Evolutionary conservation across 2,329 filamentous ascomycete species (phyloP), one percentile per base, ranked within the genome.

Genomic region (Magnaporthiopsis incrustans): DNA sequence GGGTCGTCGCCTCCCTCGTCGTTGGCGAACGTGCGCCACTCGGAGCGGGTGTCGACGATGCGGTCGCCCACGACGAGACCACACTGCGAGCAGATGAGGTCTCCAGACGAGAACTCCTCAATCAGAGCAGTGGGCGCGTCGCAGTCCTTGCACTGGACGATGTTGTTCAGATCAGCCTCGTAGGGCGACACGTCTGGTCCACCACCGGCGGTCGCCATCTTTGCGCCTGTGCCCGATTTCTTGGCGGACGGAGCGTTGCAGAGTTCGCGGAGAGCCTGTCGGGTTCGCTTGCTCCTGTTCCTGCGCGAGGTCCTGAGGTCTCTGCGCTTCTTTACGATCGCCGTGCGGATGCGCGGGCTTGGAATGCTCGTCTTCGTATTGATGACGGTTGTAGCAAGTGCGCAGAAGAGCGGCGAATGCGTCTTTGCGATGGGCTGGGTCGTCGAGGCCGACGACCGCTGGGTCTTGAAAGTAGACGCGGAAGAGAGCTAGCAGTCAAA

Each of bases 11-110:
- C 93, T 72, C 91, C 92, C 74, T 99, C 96, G 73, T 99, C 95
- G 74, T 98, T 98, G 73, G 93, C 92, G 78, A 99, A 99, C 0
- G 95, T 99, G 74, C 95, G 91, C 95, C 95, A 99, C 79, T 99
- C 95, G 60, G 92, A 97, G 67, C 96, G 90, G 66, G 91, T 96
- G 74, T 99, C 96, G 73, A 99, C 93, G 74, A 95, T 92, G 69
- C 92, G 89, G 72, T 94, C 90, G 66, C 90, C 90, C 35, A 99
- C 85, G 7, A 99, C 95, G 44, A 97, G 82, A 53, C 95, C 95
- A 72, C 95, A 99, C 67, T 89, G 92, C 65, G 85, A 90, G 74
- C 95, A 99, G 64, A 99, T 92, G 74, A 96, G 91, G 76, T 99
- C 95, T 68, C 92, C 91, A 50, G 88, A 90, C 7, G 92, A 92